Percentiles rank a stretch among this genome's conserved stretches.
These are phyloP conservation scores for Eucalyptus globulus DNA, from an alignment of 345 rosid species.

Conservation along the genomic window DNA sequence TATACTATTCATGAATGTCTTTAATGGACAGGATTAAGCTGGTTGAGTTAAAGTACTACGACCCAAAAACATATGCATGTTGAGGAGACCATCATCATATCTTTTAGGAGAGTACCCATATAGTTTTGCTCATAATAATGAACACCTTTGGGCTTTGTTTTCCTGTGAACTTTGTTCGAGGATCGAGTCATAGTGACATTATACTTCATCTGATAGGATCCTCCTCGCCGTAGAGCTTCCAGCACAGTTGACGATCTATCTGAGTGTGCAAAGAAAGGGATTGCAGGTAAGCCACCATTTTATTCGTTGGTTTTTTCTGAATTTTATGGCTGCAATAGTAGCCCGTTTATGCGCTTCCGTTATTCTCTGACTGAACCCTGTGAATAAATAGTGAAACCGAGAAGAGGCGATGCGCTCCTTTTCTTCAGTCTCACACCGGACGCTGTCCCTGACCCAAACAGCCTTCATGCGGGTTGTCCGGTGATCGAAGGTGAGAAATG, in stretches of 20 bases:
- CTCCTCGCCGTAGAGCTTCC: constrained; percentile 43
- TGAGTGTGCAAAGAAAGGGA: constrained; percentile 86
- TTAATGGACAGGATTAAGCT: not conserved
- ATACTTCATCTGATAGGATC: constrained; percentile 29
- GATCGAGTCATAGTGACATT: not conserved
- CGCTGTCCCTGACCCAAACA: constrained; percentile 63
- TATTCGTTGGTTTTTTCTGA: not conserved
- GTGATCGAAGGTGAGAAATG: constrained; percentile 97
- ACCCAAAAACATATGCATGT: not conserved
- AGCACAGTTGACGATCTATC: constrained; percentile 51
- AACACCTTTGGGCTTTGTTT: not conserved
- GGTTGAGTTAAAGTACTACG: not conserved
- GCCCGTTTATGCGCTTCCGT: not conserved
- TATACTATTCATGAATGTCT: not conserved
- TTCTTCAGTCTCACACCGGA: constrained; percentile 78
- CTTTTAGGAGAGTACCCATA: not conserved
- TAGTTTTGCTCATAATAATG: not conserved
- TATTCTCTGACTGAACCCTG: not conserved
- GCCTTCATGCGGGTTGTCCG: constrained; percentile 91
- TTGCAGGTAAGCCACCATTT: constrained; percentile 47
- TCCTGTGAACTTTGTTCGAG: not conserved
- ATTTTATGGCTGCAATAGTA: not conserved
- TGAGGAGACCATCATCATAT: not conserved
- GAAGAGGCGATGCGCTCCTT: constrained; percentile 79
- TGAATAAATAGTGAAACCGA: constrained; percentile 56